Percentiles rank a stretch among this genome's conserved stretches.
phyloP scores from a whole-genome alignment of 2,329 filamentous ascomycete species.

The Fusarium sp. region DNA sequence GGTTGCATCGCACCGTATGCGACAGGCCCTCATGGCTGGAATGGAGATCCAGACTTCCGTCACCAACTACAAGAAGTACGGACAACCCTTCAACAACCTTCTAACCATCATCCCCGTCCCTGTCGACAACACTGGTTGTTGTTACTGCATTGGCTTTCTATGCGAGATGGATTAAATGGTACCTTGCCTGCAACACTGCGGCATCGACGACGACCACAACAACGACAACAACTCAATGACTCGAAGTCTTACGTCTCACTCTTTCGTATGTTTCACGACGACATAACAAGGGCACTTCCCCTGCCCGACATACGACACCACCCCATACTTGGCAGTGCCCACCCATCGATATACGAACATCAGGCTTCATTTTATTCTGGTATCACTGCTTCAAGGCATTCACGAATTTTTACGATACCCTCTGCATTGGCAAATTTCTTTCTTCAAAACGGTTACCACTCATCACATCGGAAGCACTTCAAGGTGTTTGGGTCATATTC shows the following conservation, averaged over 20 bases:
- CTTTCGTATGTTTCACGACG: neutral
- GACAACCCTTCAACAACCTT: slow-evolving; percentile 82
- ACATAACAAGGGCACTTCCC: neutral
- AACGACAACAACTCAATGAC: neutral
- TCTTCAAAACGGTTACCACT: neutral
- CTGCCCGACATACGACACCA: neutral
- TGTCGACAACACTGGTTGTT: slow-evolving; percentile 72
- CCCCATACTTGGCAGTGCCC: neutral
- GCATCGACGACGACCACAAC: neutral
- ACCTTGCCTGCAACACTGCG: neutral
- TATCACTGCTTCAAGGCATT: slow-evolving; percentile 34
- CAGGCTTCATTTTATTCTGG: neutral
- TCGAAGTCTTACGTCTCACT: neutral
- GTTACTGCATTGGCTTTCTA: slow-evolving; percentile 85
- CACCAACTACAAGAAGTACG: slow-evolving; percentile 85
- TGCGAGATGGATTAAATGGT: slow-evolving; percentile 66
- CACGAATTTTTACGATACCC: slow-evolving; percentile 38
- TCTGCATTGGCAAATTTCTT: slow-evolving; percentile 15
- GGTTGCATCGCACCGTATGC: slow-evolving; percentile 67
- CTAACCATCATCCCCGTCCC: slow-evolving; percentile 86
- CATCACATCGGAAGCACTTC: slow-evolving; percentile 24
- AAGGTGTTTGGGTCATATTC: slow-evolving; percentile 32
- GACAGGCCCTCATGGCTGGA: slow-evolving; percentile 56
- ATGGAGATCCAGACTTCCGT: slow-evolving; percentile 64
- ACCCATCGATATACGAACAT: neutral